These are phyloP conservation scores for Cytidiella melzeri DNA, from an alignment of 768 basidiomycete species.

Conservation along the genomic window DNA sequence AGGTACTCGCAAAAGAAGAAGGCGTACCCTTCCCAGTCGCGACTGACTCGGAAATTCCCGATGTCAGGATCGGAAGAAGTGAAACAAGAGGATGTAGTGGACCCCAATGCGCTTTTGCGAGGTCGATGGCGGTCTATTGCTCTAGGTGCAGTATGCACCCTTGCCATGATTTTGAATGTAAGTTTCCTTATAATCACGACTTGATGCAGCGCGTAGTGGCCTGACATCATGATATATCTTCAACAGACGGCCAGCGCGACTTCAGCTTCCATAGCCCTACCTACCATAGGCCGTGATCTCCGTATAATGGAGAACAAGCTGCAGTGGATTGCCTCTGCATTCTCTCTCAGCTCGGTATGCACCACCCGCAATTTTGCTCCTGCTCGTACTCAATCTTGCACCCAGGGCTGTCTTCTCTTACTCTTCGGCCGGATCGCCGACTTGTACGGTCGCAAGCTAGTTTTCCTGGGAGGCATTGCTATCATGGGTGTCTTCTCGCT, in stretches of 20 bases:
- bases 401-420: slow-evolving; percentile 70
- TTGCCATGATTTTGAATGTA: slow-evolving; percentile 27
- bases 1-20: no score
- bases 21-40: no score
- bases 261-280: slow-evolving; percentile 23
- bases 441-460: slow-evolving; percentile 65
- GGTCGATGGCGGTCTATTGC: slow-evolving; percentile 8
- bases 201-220: no score
- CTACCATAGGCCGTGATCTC: slow-evolving; percentile 32
- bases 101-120: no score
- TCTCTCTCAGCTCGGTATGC: slow-evolving; percentile 59
- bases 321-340: slow-evolving; percentile 66
- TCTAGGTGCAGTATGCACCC: slow-evolving; percentile 24
- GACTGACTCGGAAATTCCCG: no score
- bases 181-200: slow-evolving; percentile 1
- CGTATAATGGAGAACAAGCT: slow-evolving; percentile 44
- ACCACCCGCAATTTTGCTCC: background rate
- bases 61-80: no score
- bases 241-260: slow-evolving; percentile 20
- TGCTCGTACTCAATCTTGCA: background rate
- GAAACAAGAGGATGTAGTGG: no score
- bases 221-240: background rate
- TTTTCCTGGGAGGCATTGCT: slow-evolving; percentile 55
- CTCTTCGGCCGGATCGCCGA: slow-evolving; percentile 79
- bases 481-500: slow-evolving; percentile 53